Evolutionary conservation across 371 early-diverging fungal genomes (phyloP), one percentile per base, ranked within the genome.

Genomic region (Rhizopus delemar): DNA sequence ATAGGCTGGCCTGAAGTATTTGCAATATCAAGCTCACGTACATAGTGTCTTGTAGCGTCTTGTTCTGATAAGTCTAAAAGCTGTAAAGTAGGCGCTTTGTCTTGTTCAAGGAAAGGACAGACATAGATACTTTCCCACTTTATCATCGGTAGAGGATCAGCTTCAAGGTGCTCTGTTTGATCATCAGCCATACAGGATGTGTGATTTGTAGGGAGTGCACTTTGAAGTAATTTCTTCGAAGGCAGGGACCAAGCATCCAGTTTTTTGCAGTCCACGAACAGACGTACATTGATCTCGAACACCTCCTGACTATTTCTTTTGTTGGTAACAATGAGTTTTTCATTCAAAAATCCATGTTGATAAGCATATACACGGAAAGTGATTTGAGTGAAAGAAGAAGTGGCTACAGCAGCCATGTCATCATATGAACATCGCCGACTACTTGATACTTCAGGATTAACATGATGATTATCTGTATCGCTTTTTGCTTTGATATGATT

Each of bases 271-370:
- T 90, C 88, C 15, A 87, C 86, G 74, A 90, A 90, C 6, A 88
- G 66, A 6, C 86, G 81, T 4, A 90, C 80, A 57, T 86, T 84
- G 53, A 91, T 80, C 39, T 77, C 75, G 60, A 88, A 75, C 31
- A 77, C 71, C 56, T 91, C 89, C 32, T 77, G 73, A 13, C 86
- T 79, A 57, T 92, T 90, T 69, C 90, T 83, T 54, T 82, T 69
- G 75, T 93, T 93, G 28, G 80, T 82, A 4, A 88, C 83, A 46
- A 77, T 59, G 15, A 91, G 71, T 6, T 75, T 75, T 41, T 90
- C 88, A 9, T 74, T 77, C 35, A 86, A 68, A 8, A 88, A 63
- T 1, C 92, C 93, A 53, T 83, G 82, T 4, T 78, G 75, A 9
- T 80, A 67, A 5, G 85, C 73, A 8, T 69, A 77, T 41, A 90